These are phyloP conservation scores for Wickerhamiella australiensis DNA, from an alignment of 805 yeast genomes.

Conservation along the genomic window DNA sequence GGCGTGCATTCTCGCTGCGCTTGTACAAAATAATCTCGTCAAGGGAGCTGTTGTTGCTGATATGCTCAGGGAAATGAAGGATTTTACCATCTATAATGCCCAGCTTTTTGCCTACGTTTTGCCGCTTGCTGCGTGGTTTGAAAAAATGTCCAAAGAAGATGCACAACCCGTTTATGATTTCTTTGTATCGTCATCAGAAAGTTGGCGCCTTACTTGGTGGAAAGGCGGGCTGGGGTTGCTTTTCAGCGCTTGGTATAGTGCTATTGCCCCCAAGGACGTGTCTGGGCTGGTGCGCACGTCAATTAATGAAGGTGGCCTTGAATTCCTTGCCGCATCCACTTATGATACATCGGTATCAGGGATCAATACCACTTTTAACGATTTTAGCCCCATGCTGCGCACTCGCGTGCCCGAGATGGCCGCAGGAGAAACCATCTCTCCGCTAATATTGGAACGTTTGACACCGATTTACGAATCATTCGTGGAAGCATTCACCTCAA, in stretches of 20 bases:
- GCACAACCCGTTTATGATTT: slow-evolving; percentile 7
- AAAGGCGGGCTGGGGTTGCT: slow-evolving; percentile 23
- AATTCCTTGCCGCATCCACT: slow-evolving; percentile 29
- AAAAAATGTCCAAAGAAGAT: background rate
- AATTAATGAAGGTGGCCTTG: slow-evolving; percentile 31
- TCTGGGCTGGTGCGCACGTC: slow-evolving; percentile 22
- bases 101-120: slow-evolving; percentile 47
- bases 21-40: slow-evolving; percentile 32
- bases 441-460: slow-evolving; percentile 15
- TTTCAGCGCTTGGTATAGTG: slow-evolving; percentile 13
- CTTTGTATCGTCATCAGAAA: background rate
- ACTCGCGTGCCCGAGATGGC: slow-evolving; percentile 23
- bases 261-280: slow-evolving; percentile 17
- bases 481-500: slow-evolving; percentile 25
- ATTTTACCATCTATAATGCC: slow-evolving; percentile 47
- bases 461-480: slow-evolving; percentile 21
- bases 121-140: slow-evolving; percentile 32
- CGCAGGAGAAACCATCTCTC: slow-evolving; percentile 7
- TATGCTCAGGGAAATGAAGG: slow-evolving; percentile 36
- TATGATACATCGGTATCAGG: slow-evolving; percentile 23
- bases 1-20: slow-evolving; percentile 50
- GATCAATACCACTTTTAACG: slow-evolving; percentile 17
- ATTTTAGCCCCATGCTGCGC: slow-evolving; percentile 22
- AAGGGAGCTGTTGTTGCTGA: slow-evolving; percentile 30
- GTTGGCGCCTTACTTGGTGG: slow-evolving; percentile 24